phyloP scores from a whole-genome alignment of 805 yeast species.

The Brettanomyces naardenensis region DNA sequence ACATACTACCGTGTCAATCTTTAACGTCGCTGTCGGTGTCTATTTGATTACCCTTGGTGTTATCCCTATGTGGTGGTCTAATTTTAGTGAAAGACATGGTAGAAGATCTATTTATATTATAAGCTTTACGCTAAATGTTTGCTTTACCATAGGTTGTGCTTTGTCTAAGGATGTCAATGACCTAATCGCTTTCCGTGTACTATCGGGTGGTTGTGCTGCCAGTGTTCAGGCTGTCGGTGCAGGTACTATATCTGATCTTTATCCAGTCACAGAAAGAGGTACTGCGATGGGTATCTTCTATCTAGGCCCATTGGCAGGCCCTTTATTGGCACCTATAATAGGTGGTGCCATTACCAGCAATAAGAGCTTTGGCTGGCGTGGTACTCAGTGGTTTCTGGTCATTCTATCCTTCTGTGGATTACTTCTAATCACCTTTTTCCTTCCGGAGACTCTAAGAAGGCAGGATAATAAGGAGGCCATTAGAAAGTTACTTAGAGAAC shows the following conservation, averaged over 20 bases:
- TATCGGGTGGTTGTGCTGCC: conserved; percentile 77
- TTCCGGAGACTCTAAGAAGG: conserved; percentile 76
- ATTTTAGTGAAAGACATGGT: conserved; percentile 67
- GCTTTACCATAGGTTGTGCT: conserved; percentile 68
- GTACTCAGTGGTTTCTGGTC: conserved; percentile 80
- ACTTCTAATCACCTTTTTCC: conserved; percentile 39
- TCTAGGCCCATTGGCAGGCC: conserved; percentile 77
- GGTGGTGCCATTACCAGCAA: conserved; percentile 62
- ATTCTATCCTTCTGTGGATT: conserved; percentile 49
- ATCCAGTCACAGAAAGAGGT: conserved; percentile 60
- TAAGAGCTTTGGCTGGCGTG: conserved; percentile 75
- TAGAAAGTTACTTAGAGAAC: conserved; percentile 35
- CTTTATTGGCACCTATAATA: conserved; percentile 67
- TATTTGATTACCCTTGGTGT: conserved; percentile 68
- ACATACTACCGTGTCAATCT: conserved; percentile 48
- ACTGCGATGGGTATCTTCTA: conserved; percentile 73
- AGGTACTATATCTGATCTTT: conserved; percentile 76
- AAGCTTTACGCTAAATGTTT: conserved; percentile 55
- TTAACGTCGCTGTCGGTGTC: conserved; percentile 75
- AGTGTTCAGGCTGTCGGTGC: conserved; percentile 88
- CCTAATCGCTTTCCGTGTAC: conserved; percentile 59
- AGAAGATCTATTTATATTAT: conserved; percentile 65
- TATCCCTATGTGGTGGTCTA: conserved; percentile 87
- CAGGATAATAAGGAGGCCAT: conserved; percentile 53
- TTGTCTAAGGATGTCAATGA: conserved; percentile 51